These are phyloP conservation scores for Ceratocystis diversiconidia DNA, from an alignment of 2,329 filamentous ascomycete species.

Conservation along the genomic window DNA sequence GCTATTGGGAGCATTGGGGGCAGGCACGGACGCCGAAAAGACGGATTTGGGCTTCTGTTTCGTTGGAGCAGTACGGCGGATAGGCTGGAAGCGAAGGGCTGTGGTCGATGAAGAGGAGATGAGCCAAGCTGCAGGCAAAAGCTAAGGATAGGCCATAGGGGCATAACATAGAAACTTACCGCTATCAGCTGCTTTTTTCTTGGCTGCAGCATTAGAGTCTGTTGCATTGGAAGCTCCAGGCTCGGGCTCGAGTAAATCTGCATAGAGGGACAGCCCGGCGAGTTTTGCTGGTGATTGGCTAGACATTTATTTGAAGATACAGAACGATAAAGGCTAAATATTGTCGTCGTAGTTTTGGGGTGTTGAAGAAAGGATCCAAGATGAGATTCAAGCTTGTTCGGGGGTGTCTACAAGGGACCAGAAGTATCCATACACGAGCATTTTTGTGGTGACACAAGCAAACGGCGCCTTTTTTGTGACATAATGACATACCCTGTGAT, in stretches of 20 bases:
- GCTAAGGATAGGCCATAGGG: too few relatives aligned
- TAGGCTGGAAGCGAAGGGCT: slow-evolving; percentile 74
- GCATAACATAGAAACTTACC: slow-evolving; percentile 20
- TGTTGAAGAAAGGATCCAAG: not conserved
- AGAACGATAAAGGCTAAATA: not conserved
- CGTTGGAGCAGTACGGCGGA: slow-evolving; percentile 53
- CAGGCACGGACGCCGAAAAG: slow-evolving; percentile 34
- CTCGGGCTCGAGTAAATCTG: slow-evolving; percentile 56
- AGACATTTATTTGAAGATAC: slow-evolving; percentile 1
- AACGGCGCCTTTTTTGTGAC: not conserved
- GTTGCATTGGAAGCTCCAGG: slow-evolving; percentile 29
- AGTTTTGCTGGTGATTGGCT: slow-evolving; percentile 23
- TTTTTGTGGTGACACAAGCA: not conserved
- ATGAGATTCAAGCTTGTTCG: not conserved
- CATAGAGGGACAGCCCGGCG: slow-evolving; percentile 60
- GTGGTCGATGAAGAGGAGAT: slow-evolving; percentile 23
- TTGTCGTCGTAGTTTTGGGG: not conserved
- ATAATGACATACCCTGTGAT: not conserved
- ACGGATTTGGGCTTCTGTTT: slow-evolving; percentile 47
- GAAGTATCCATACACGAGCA: slow-evolving; percentile 3
- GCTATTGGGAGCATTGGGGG: slow-evolving; percentile 23
- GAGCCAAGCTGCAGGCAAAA: not conserved
- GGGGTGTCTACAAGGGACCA: not conserved
- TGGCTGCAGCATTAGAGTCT: slow-evolving; percentile 29
- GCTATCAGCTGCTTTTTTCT: slow-evolving; percentile 44